Conservation (phyloP, 177 flowering plant species). For the Vitis hybrid region DNA sequence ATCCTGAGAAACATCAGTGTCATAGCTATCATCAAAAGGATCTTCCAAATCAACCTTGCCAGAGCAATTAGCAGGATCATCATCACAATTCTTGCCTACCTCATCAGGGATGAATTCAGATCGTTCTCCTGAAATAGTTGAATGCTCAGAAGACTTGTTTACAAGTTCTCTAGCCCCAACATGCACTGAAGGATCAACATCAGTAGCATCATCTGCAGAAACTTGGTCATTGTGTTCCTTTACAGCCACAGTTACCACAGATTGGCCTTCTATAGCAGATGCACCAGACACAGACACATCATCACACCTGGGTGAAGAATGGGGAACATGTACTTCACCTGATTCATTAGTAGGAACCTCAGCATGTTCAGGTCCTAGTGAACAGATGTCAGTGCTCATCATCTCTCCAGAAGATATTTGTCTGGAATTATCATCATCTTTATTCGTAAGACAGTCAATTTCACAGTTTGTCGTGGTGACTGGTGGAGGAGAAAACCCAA, state of each 20-base stretch:
- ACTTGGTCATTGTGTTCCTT: conserved; percentile 8
- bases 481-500: conserved; percentile 4
- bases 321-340: conserved; percentile 5
- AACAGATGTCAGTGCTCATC: not conserved
- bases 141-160: conserved; percentile 11
- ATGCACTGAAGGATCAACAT: conserved; percentile 10
- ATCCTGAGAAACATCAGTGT: conserved; percentile 37
- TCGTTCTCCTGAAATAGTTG: conserved; percentile 1
- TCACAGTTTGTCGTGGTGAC: conserved; percentile 7
- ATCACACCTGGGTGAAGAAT: conserved; percentile 11
- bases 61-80: conserved; percentile 11
- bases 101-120: conserved; percentile 15
- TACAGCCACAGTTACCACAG: conserved; percentile 4
- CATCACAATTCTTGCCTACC: conserved; percentile 6
- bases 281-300: conserved; percentile 9
- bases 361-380: not conserved
- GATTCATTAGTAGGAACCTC: not conserved
- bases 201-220: conserved; percentile 3
- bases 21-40: conserved; percentile 20
- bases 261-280: conserved; percentile 12
- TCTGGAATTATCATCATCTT: conserved; percentile 11
- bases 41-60: conserved; percentile 11
- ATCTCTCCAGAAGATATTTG: conserved; percentile 4
- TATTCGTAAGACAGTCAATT: not conserved
- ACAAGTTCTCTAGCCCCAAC: conserved; percentile 16